phyloP scores from a whole-genome alignment of 1,284 basidiomycete genomes.

The Ganoderma multipileum region DNA sequence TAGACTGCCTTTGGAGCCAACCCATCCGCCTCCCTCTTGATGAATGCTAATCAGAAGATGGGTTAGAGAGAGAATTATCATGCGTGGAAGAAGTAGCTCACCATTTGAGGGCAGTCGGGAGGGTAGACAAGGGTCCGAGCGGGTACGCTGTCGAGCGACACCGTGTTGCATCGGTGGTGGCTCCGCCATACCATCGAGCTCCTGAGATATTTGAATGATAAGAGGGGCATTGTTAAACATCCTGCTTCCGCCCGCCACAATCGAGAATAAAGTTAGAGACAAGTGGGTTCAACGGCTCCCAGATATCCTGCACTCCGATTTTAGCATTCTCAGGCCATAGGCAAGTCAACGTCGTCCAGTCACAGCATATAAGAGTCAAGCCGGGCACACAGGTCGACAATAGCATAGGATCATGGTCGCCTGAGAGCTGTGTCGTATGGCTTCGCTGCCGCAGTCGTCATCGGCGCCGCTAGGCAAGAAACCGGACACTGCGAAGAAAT shows the following conservation, averaged over 20 bases:
- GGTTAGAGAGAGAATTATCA: conserved; percentile 15
- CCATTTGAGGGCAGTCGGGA: conserved; percentile 71
- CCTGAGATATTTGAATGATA: conserved; percentile 48
- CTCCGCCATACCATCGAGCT: conserved; percentile 32
- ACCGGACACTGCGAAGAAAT: too few species aligned
- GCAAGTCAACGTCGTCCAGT: background rate
- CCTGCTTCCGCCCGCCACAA: background rate
- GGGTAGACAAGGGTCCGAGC: conserved; percentile 65
- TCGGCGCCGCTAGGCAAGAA: background rate
- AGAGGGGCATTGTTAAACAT: conserved; percentile 66
- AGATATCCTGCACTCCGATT: background rate
- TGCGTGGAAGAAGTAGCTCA: conserved; percentile 40
- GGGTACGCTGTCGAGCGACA: conserved; percentile 43
- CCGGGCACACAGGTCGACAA: background rate
- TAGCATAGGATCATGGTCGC: conserved; percentile 4
- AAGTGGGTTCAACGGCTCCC: background rate
- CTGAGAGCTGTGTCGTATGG: conserved; percentile 9
- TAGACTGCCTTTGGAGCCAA: conserved; percentile 60
- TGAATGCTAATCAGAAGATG: conserved; percentile 55
- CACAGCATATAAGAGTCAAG: conserved; percentile 9
- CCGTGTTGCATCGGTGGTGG: conserved; percentile 26
- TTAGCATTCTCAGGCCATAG: background rate
- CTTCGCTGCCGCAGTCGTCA: conserved; percentile 4
- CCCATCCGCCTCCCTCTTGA: conserved; percentile 69
- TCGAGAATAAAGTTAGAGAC: background rate